Evolutionary conservation across 208 protist genomes (phyloP).

Genomic region (Trypanosoma lewisi): DNA sequence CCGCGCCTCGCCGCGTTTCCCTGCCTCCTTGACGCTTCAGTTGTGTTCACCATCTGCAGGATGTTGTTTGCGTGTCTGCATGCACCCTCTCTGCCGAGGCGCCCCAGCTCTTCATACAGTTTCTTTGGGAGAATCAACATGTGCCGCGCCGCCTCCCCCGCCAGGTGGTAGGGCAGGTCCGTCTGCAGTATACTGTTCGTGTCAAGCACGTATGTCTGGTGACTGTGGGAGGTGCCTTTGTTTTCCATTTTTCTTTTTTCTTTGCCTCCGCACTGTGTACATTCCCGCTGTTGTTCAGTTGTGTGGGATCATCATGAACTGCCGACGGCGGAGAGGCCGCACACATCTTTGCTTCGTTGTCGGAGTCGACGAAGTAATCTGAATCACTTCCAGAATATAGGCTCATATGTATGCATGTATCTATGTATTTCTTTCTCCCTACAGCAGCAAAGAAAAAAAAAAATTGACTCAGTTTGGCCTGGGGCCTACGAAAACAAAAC

Average conservation of each 20-base stretch:
- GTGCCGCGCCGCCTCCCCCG: background rate
- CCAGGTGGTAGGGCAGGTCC: background rate
- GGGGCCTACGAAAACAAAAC: background rate
- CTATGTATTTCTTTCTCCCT: conserved; percentile 2
- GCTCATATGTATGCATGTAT: conserved; percentile 19
- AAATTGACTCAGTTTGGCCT: too few relatives aligned
- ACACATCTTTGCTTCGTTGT: too few relatives aligned
- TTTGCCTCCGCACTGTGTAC: too few relatives aligned
- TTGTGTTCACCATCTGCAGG: background rate
- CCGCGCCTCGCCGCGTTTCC: background rate
- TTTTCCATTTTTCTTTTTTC: too few relatives aligned
- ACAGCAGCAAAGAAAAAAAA: conserved; percentile 15
- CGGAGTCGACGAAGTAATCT: background rate
- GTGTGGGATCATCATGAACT: too few relatives aligned
- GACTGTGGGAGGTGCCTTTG: too few relatives aligned
- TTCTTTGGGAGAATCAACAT: conserved; percentile 12
- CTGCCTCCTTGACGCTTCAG: background rate
- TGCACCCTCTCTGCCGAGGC: background rate
- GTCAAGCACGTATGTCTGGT: conserved; percentile 10
- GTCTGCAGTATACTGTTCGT: conserved; percentile 13
- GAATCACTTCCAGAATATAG: conserved; percentile 1
- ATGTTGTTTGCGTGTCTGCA: background rate
- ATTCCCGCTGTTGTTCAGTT: too few relatives aligned
- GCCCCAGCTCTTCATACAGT: background rate
- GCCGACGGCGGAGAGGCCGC: too few relatives aligned